Evolutionary conservation across 2,329 filamentous ascomycete genomes (phyloP).

Genomic region (Fusarium anthophilum): DNA sequence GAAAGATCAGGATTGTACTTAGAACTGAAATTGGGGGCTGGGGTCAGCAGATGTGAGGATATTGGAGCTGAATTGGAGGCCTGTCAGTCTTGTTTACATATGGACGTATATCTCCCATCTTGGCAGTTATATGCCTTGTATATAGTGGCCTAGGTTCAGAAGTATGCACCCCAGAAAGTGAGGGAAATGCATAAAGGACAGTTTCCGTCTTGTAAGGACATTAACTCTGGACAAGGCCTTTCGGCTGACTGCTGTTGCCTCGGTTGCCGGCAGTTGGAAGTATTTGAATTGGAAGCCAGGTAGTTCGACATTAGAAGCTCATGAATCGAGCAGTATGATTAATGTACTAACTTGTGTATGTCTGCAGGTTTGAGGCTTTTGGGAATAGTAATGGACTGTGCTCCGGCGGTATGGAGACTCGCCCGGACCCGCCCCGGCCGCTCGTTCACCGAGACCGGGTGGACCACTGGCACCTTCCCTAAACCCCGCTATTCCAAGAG

Average conservation of each 20-base stretch:
- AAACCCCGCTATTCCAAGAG: constrained; percentile 24
- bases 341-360: background rate
- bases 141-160: background rate
- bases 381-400: background rate
- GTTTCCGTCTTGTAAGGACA: background rate
- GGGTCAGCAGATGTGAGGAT: constrained; percentile 15
- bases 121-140: background rate
- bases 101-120: background rate
- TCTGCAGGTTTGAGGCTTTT: background rate
- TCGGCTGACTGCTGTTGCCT: background rate
- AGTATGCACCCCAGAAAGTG: background rate
- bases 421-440: constrained; percentile 29
- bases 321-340: background rate
- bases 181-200: background rate
- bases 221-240: no score
- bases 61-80: background rate
- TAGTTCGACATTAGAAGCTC: background rate
- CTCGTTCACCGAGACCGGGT: constrained; percentile 26
- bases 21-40: background rate
- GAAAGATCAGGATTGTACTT: background rate
- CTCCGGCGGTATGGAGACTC: constrained; percentile 9
- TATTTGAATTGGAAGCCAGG: background rate
- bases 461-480: constrained; percentile 11
- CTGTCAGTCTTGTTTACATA: constrained; percentile 7
- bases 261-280: background rate